These are phyloP conservation scores for Hypericum androsaemum DNA, from an alignment of 345 rosid genomes.

Conservation along the genomic window DNA sequence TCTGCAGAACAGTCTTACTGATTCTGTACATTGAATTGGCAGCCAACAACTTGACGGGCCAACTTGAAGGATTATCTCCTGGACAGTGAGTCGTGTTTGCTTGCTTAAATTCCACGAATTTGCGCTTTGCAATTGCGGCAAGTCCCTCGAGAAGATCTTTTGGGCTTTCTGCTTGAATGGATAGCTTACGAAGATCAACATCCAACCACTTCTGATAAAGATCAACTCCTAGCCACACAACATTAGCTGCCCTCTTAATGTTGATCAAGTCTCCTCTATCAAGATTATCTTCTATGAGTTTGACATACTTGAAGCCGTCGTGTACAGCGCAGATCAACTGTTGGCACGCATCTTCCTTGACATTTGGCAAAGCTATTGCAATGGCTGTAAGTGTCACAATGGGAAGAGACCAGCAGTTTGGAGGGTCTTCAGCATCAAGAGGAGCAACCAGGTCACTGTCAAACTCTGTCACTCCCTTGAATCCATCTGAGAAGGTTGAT, in stretches of 20 bases:
- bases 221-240: slow-evolving; percentile 59
- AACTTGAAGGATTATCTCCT: slow-evolving; percentile 42
- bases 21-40: slow-evolving; percentile 78
- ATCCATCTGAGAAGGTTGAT: slow-evolving; percentile 28
- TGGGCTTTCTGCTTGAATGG: slow-evolving; percentile 25
- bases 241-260: slow-evolving; percentile 46
- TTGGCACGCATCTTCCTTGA: slow-evolving; percentile 20
- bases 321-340: slow-evolving; percentile 37
- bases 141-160: slow-evolving; percentile 51
- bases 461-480: slow-evolving; percentile 50
- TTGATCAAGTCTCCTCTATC: slow-evolving; percentile 31
- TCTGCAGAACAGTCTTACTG: slow-evolving; percentile 44
- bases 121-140: slow-evolving; percentile 36
- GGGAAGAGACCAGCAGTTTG: slow-evolving; percentile 78
- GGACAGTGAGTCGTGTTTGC: slow-evolving; percentile 19
- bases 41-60: slow-evolving; percentile 62
- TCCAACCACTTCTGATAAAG: slow-evolving; percentile 58
- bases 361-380: slow-evolving; percentile 50
- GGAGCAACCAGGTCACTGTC: slow-evolving; percentile 42
- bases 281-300: slow-evolving; percentile 32
- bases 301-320: slow-evolving; percentile 52
- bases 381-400: slow-evolving; percentile 64
- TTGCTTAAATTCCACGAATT: slow-evolving; percentile 33
- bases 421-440: slow-evolving; percentile 50
- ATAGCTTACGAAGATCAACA: slow-evolving; percentile 49